A percentile compares a stretch with the other conserved stretches of the same genome.
These are phyloP conservation scores for Leccinum solheimii DNA, from an alignment of 1,284 basidiomycete species.

Conservation along the genomic window DNA sequence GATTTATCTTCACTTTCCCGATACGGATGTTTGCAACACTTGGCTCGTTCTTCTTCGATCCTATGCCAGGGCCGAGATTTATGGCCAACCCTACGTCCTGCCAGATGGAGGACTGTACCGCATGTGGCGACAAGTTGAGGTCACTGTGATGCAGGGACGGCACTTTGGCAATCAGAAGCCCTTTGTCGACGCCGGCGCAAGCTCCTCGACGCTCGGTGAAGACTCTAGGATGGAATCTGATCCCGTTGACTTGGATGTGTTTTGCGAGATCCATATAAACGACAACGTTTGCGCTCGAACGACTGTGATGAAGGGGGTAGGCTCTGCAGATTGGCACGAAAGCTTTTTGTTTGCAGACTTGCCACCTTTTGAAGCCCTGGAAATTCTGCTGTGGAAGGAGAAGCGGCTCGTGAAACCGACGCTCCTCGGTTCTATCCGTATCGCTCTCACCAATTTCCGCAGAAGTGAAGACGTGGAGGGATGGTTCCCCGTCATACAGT, in stretches of 20 bases:
- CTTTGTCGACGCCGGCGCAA: conserved; percentile 28
- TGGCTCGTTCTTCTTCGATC: conserved; percentile 77
- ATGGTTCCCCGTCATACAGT: conserved; percentile 75
- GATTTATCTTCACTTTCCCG: conserved; percentile 67
- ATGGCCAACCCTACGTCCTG: conserved; percentile 59
- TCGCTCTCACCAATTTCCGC: conserved; percentile 68
- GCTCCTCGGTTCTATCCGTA: conserved; percentile 59
- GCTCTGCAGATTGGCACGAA: conserved; percentile 77
- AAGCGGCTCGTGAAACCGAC: conserved; percentile 59
- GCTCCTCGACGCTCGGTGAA: conserved; percentile 31
- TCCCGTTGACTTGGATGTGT: conserved; percentile 63
- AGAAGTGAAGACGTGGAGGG: conserved; percentile 74
- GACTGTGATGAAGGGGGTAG: conserved; percentile 64
- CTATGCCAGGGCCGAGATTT: conserved; percentile 74
- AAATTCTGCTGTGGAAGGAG: conserved; percentile 65
- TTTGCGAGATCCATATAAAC: conserved; percentile 69
- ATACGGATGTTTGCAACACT: conserved; percentile 57
- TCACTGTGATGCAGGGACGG: conserved; percentile 68
- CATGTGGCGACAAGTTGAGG: conserved; percentile 80
- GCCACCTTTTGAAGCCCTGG: conserved; percentile 67
- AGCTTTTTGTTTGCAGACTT: conserved; percentile 69
- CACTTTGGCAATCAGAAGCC: conserved; percentile 55
- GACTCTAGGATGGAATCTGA: conserved; percentile 47
- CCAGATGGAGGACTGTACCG: conserved; percentile 73
- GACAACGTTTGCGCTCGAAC: conserved; percentile 67